Evolutionary conservation across 1,139 yeast genomes (phyloP).

Genomic region (Keqinozyma sinolaborantium): DNA sequence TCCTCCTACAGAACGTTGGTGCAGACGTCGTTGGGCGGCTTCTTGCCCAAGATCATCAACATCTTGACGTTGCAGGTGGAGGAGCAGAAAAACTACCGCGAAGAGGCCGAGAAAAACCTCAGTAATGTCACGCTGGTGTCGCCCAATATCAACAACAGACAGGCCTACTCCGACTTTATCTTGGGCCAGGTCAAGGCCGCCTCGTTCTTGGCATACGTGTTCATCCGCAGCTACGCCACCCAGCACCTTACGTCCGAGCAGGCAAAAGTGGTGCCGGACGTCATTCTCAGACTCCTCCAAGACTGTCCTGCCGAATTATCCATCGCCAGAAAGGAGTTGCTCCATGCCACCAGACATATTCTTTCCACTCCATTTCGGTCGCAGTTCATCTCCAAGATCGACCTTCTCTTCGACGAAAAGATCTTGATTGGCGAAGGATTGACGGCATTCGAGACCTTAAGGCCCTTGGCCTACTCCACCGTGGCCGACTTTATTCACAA

Average conservation of each 20-base stretch:
- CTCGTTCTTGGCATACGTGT: constrained; percentile 88
- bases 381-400: constrained; percentile 82
- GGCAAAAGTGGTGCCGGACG: constrained; percentile 73
- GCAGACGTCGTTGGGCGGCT: constrained; percentile 65
- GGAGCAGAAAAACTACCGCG: constrained; percentile 38
- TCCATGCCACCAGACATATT: constrained; percentile 94
- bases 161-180: constrained; percentile 84
- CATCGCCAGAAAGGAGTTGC: constrained; percentile 85
- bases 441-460: constrained; percentile 81
- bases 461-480: constrained; percentile 91
- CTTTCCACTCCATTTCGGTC: constrained; percentile 83
- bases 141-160: constrained; percentile 73
- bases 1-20: constrained; percentile 82
- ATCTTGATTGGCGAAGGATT: constrained; percentile 91
- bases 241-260: constrained; percentile 62
- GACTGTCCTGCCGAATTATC: constrained; percentile 97
- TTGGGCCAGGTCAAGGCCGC: constrained; percentile 97
- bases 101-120: constrained; percentile 60
- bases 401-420: constrained; percentile 78
- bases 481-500: constrained; percentile 96
- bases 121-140: constrained; percentile 49
- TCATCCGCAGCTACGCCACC: constrained; percentile 77
- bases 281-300: constrained; percentile 79
- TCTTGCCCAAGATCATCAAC: constrained; percentile 79
- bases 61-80: constrained; percentile 73